Evolutionary conservation across 2,329 filamentous ascomycete species (phyloP).

Genomic region (Cordyceps farinosa): DNA sequence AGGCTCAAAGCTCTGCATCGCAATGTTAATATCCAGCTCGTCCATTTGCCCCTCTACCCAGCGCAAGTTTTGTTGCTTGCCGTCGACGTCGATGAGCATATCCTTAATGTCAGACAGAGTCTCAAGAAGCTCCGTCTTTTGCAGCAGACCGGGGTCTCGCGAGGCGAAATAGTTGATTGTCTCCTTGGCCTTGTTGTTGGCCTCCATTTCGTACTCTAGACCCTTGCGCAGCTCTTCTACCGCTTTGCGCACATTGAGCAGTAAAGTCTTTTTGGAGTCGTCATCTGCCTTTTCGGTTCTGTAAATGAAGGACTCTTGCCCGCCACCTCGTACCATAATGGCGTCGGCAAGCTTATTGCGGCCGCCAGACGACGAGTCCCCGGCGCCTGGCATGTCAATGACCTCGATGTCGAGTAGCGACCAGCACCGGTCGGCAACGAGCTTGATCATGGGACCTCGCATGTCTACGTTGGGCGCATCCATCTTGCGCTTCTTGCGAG

Average conservation of each 20-base stretch:
- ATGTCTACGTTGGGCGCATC: slow-evolving; percentile 56
- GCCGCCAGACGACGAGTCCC: slow-evolving; percentile 49
- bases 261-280: slow-evolving; percentile 72
- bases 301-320: slow-evolving; percentile 90
- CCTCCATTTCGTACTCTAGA: slow-evolving; percentile 80
- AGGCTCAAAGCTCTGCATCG: slow-evolving; percentile 81
- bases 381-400: slow-evolving; percentile 74
- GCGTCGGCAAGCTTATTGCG: slow-evolving; percentile 72
- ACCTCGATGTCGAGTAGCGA: slow-evolving; percentile 88
- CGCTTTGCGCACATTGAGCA: slow-evolving; percentile 88
- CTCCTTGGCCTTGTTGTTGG: slow-evolving; percentile 78
- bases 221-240: slow-evolving; percentile 87
- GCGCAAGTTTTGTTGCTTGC: slow-evolving; percentile 90
- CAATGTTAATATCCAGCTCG: slow-evolving; percentile 92
- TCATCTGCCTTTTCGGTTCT: slow-evolving; percentile 79
- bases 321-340: slow-evolving; percentile 82
- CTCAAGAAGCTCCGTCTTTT: slow-evolving; percentile 77
- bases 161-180: slow-evolving; percentile 83
- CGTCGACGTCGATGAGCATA: slow-evolving; percentile 91
- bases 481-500: slow-evolving; percentile 84
- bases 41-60: slow-evolving; percentile 97
- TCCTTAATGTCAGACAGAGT: slow-evolving; percentile 75
- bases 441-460: slow-evolving; percentile 62
- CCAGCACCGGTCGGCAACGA: slow-evolving; percentile 94
- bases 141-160: slow-evolving; percentile 70